These are phyloP conservation scores for Apophysomyces variabilis DNA, from an alignment of 371 early-diverging fungal species.

Conservation along the genomic window DNA sequence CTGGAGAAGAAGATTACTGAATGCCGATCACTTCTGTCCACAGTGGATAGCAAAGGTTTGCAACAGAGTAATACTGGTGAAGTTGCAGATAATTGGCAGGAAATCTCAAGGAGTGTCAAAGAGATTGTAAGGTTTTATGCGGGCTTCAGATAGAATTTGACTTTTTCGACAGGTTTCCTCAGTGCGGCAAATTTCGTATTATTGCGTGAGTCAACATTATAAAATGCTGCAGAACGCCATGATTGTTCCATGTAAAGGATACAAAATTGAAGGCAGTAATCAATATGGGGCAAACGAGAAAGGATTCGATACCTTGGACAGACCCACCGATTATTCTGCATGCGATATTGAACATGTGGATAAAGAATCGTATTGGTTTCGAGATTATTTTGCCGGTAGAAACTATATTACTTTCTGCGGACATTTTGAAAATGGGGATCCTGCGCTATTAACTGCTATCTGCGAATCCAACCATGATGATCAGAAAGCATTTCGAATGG, in stretches of 20 bases:
- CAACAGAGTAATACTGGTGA: constrained; percentile 5
- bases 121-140: constrained; percentile 29
- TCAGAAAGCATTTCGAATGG: constrained; percentile 34
- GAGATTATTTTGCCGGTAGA: constrained; percentile 40
- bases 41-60: neutral
- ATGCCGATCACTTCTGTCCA: neutral
- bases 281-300: constrained; percentile 15
- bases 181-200: constrained; percentile 28
- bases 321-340: constrained; percentile 11
- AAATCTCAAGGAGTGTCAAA: constrained; percentile 26
- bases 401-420: constrained; percentile 45
- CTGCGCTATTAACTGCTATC: constrained; percentile 20
- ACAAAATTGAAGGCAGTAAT: constrained; percentile 31
- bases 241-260: constrained; percentile 35
- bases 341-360: constrained; percentile 34
- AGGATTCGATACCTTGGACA: neutral
- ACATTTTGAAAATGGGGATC: constrained; percentile 18
- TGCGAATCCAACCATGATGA: constrained; percentile 17
- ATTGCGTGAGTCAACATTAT: constrained; percentile 30
- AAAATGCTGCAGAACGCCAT: constrained; percentile 24
- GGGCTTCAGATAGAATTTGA: neutral
- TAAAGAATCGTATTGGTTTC: constrained; percentile 39
- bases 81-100: constrained; percentile 10
- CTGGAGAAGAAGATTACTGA: constrained; percentile 19
- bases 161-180: constrained; percentile 17